Conservation (phyloP, 345 rosid genomes). For the Bruguiera gymnorhiza region DNA sequence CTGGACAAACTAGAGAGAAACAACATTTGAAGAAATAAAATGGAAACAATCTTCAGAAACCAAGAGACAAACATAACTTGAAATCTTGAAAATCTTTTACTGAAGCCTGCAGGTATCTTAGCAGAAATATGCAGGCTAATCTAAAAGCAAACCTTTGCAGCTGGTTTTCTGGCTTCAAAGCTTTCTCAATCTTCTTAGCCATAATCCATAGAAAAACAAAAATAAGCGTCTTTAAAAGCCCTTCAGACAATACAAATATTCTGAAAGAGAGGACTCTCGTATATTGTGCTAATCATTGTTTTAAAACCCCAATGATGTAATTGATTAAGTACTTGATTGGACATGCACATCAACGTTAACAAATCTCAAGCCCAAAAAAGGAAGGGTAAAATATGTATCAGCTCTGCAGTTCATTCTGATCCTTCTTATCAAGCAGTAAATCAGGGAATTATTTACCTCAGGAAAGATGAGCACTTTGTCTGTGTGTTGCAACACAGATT, state of each 20-base stretch:
- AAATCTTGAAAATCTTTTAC: background rate
- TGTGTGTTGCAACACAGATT: constrained; percentile 78
- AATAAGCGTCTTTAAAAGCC: background rate
- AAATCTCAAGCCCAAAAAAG: background rate
- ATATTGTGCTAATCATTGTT: background rate
- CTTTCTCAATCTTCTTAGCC: no score
- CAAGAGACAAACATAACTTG: background rate
- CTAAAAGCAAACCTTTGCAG: no score
- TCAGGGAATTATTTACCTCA: constrained; percentile 47
- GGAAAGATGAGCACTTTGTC: constrained; percentile 77
- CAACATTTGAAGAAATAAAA: no score
- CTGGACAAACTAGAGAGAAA: constrained; percentile 1
- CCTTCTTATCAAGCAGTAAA: background rate
- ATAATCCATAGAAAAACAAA: no score
- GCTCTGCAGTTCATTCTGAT: background rate
- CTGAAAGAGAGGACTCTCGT: background rate
- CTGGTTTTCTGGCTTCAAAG: no score
- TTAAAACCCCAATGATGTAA: background rate
- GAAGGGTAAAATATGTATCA: background rate
- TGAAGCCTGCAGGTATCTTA: background rate
- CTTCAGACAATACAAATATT: background rate
- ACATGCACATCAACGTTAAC: background rate
- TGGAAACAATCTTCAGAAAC: no score
- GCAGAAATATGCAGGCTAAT: no score
- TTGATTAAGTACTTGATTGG: background rate